Evolutionary conservation across 2,329 filamentous ascomycete genomes (phyloP).

Genomic region (Helminthosporium solani): DNA sequence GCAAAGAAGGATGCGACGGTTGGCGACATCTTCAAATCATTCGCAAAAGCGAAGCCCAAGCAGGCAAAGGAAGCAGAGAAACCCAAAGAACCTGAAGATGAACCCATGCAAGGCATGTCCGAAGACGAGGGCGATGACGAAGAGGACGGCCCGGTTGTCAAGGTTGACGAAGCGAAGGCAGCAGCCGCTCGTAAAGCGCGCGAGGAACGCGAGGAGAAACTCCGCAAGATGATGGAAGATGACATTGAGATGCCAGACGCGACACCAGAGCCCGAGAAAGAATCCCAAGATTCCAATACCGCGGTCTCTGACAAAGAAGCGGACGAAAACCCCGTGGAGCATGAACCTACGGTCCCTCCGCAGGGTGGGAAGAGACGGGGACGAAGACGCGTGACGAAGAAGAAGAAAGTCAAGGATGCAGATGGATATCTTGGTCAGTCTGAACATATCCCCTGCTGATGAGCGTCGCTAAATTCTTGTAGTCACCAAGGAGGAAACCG

Average conservation of each 20-base stretch:
- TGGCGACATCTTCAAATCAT: slow-evolving; percentile 71
- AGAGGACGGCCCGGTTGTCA: slow-evolving; percentile 31
- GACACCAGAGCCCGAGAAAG: slow-evolving; percentile 41
- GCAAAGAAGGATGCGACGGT: slow-evolving; percentile 62
- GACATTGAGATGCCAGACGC: slow-evolving; percentile 62
- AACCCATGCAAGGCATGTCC: slow-evolving; percentile 57
- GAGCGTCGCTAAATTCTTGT: slow-evolving; percentile 3
- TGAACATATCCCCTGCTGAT: slow-evolving; percentile 4
- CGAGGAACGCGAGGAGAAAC: slow-evolving; percentile 64
- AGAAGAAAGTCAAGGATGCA: slow-evolving; percentile 82
- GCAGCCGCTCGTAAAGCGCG: slow-evolving; percentile 47
- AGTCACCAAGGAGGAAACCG: slow-evolving; percentile 84
- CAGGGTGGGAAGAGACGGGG: slow-evolving; percentile 70
- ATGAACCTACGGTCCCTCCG: slow-evolving; percentile 40
- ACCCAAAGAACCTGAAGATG: slow-evolving; percentile 52
- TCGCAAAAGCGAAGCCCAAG: slow-evolving; percentile 69
- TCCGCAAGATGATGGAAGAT: slow-evolving; percentile 76
- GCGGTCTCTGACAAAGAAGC: slow-evolving; percentile 36
- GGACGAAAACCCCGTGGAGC: slow-evolving; percentile 22
- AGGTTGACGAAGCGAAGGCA: slow-evolving; percentile 34
- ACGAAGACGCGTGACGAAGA: slow-evolving; percentile 78
- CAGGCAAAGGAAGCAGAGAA: slow-evolving; percentile 46
- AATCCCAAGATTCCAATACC: slow-evolving; percentile 20
- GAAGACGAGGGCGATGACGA: slow-evolving; percentile 41
- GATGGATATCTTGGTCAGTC: slow-evolving; percentile 81